Base-by-base conservation (phyloP, 345 rosid genomes). In the Hibiscus mutabilis region DNA sequence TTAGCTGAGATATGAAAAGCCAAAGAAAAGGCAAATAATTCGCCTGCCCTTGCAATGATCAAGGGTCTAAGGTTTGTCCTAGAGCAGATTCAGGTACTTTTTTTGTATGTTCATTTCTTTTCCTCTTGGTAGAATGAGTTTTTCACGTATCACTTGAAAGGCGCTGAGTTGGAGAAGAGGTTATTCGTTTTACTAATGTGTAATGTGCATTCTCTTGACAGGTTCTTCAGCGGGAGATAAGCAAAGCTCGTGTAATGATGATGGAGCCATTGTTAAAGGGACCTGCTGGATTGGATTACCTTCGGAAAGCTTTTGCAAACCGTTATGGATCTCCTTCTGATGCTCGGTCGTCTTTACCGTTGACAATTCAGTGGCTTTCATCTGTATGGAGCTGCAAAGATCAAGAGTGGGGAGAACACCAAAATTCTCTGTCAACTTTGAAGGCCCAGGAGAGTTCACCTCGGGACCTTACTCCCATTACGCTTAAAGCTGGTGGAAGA, bases 191-290 rank as follows among this genome's bases (percentile, higher is more conserved):
- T 9, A 6, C 22, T 14, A 29, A 11, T 15, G 37, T n/a, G 29
- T 74, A 18, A 44, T 15, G n/a, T 7, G 7, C 67, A 29, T 19
- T 70, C 57, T 16, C 65, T 16, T 12, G 29, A 70, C 80, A 93
- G 98, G 87, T 75, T 42, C 84, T 94, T 56, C 88, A 88, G 82
- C 77, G 69, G 52, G 97, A 88, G 85, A 90, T 91, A 53, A 84
- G 91, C 81, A 78, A 75, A 72, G 91, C 93, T 42, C 98, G 89
- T n/a, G 75, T 91, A 67, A 81, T 75, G 70, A 74, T 94, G 56
- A 85, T 89, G 94, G 90, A 87, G 81, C 89, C 97, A 33, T 74
- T 88, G 75, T 65, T 94, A 76, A 85, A 84, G 83, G 98, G 98
- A 4, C 89, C 88, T 69, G 91, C 93, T 77, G 97, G 93, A 19